Evolutionary conservation across 129 eudicot species (phyloP).

Genomic region (Cynara cardunculus): DNA sequence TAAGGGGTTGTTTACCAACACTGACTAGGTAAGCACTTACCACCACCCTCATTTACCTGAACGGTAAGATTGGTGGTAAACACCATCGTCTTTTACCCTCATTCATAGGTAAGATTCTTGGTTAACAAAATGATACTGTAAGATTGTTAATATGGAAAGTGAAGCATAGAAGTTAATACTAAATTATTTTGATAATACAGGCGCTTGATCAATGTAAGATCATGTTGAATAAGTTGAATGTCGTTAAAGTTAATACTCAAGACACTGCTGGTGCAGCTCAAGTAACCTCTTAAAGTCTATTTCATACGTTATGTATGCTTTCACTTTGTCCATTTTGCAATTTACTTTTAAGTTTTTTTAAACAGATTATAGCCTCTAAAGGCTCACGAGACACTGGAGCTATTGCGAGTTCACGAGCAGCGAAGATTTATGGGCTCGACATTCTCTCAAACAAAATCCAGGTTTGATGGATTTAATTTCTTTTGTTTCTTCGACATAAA

Average conservation of each 20-base stretch:
- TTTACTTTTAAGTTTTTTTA: neutral
- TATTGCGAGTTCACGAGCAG: constrained; percentile 84
- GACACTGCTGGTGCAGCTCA: constrained; percentile 88
- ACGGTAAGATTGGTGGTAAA: no score
- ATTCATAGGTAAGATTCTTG: no score
- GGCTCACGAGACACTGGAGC: constrained; percentile 77
- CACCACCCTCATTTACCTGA: neutral
- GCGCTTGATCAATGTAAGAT: constrained; percentile 77
- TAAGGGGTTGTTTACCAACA: neutral
- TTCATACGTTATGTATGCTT: neutral
- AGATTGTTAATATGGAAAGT: neutral
- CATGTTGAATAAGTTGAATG: constrained; percentile 50
- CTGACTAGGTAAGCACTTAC: neutral
- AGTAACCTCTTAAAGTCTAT: constrained; percentile 28
- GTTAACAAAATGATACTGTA: neutral
- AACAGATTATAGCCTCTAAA: constrained; percentile 73
- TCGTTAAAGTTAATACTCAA: constrained; percentile 47
- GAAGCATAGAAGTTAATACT: neutral
- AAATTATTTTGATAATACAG: constrained; percentile 28
- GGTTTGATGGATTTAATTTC: constrained; percentile 24
- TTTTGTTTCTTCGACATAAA: neutral
- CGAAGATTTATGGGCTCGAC: constrained; percentile 78
- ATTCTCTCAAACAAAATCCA: constrained; percentile 70
- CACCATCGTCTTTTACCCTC: no score
- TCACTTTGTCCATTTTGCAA: neutral